A percentile compares a stretch with the other conserved stretches of the same genome.
Evolutionary conservation across 495 filamentous ascomycete genomes (phyloP).

Genomic region (Neurospora terricola): DNA sequence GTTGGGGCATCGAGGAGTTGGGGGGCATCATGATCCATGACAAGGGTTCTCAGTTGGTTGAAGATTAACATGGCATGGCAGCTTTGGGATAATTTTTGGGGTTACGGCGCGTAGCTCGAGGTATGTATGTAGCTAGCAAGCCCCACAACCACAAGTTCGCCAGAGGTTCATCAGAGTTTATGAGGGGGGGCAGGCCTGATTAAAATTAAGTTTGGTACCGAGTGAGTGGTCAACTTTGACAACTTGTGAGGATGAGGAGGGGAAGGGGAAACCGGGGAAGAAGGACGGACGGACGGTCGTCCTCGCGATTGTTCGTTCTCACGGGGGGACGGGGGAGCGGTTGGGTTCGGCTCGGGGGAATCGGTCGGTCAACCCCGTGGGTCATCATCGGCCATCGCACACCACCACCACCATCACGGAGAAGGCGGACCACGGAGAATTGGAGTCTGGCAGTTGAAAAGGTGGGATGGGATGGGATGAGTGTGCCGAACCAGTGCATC

Average conservation of each 20-base stretch:
- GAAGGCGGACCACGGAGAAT: background rate
- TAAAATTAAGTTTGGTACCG: background rate
- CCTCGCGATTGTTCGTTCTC: background rate
- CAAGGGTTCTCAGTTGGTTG: background rate
- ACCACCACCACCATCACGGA: background rate
- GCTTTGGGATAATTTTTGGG: background rate
- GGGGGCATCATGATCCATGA: background rate
- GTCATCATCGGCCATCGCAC: background rate
- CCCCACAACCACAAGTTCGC: background rate
- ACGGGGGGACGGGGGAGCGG: background rate
- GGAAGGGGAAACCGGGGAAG: background rate
- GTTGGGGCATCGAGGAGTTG: background rate
- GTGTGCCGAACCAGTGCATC: background rate
- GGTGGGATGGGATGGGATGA: background rate
- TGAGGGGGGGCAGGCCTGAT: background rate
- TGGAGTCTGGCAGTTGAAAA: background rate
- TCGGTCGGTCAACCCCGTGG: background rate
- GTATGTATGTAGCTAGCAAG: background rate
- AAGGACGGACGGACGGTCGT: background rate
- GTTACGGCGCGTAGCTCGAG: background rate
- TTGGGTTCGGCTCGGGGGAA: background rate
- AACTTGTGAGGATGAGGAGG: background rate
- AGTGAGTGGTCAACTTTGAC: background rate
- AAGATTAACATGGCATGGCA: background rate
- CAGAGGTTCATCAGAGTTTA: background rate